phyloP scores from a whole-genome alignment of 2,329 filamentous ascomycete species.

The Stromatinia cepivora region DNA sequence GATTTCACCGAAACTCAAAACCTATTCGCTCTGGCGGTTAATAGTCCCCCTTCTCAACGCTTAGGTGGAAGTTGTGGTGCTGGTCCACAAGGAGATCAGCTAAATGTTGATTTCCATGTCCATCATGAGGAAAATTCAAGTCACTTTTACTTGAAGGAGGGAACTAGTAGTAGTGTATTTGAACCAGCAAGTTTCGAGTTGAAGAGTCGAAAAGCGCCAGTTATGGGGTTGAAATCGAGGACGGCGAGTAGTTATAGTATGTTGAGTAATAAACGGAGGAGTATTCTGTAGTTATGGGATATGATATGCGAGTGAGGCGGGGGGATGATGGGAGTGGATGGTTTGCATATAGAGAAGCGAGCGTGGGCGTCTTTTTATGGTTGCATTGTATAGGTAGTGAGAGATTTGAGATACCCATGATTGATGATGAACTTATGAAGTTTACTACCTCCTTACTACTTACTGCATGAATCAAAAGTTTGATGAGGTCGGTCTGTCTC shows the following conservation, averaged over 20 bases:
- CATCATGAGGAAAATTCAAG: constrained; percentile 49
- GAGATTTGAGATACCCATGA: constrained; percentile 1
- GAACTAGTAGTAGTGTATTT: not conserved
- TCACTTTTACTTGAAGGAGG: constrained; percentile 55
- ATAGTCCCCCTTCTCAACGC: constrained; percentile 54
- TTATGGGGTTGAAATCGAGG: constrained; percentile 13
- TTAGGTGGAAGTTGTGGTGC: constrained; percentile 58
- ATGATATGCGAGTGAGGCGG: too few relatives aligned
- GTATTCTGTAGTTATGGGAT: constrained; percentile 4
- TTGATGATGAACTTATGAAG: not conserved
- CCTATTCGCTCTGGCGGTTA: constrained; percentile 70
- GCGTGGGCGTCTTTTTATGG: not conserved
- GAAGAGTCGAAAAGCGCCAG: constrained; percentile 26
- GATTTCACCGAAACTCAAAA: constrained; percentile 80
- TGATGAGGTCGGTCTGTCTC: too few relatives aligned
- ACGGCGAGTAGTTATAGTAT: constrained; percentile 30
- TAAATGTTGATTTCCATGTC: constrained; percentile 46
- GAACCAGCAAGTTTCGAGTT: constrained; percentile 2
- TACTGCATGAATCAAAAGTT: not conserved
- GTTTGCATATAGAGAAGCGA: not conserved
- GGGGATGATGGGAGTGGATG: not conserved
- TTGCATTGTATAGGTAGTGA: not conserved
- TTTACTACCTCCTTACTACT: not conserved
- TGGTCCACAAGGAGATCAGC: constrained; percentile 46
- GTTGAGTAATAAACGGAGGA: constrained; percentile 31